A percentile compares a stretch with the other conserved stretches of the same genome.
phyloP scores from a whole-genome alignment of 306 rosid genomes.

The Rubus parviflorus region DNA sequence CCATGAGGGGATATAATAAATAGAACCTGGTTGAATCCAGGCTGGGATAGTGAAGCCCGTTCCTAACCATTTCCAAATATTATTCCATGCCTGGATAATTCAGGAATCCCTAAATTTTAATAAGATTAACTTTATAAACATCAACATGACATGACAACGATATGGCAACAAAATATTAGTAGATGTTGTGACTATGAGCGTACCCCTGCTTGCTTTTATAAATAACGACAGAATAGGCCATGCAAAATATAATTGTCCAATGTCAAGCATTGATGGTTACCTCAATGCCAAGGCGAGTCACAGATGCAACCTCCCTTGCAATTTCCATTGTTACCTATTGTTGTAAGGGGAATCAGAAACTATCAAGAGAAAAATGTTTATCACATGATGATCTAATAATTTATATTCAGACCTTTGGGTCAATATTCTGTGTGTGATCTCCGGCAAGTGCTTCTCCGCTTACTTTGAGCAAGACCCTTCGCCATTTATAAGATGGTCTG shows the following conservation, averaged over 20 bases:
- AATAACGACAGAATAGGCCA: neutral
- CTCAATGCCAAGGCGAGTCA: conserved; percentile 96
- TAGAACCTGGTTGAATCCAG: neutral
- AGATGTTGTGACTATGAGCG: neutral
- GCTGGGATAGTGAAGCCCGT: neutral
- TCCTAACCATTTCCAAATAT: neutral
- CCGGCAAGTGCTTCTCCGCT: conserved; percentile 99
- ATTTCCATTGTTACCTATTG: conserved; percentile 84
- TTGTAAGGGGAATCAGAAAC: conserved; percentile 17
- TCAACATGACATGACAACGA: neutral
- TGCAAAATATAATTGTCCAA: conserved; percentile 8
- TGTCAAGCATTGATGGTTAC: conserved; percentile 33
- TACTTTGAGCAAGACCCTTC: conserved; percentile 94
- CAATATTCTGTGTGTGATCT: conserved; percentile 77
- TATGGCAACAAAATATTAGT: neutral
- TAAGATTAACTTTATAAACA: neutral
- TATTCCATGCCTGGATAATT: conserved; percentile 3
- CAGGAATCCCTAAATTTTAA: neutral
- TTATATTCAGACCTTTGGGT: conserved; percentile 69
- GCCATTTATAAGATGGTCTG: conserved; percentile 63
- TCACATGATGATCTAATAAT: neutral
- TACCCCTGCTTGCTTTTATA: neutral
- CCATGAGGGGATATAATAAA: neutral
- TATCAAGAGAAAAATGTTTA: neutral
- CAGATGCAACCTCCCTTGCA: conserved; percentile 94